Evolutionary conservation across 2,329 filamentous ascomycete species (phyloP), one percentile per base, ranked within the genome.

Genomic region (Botrytis cinerea): DNA sequence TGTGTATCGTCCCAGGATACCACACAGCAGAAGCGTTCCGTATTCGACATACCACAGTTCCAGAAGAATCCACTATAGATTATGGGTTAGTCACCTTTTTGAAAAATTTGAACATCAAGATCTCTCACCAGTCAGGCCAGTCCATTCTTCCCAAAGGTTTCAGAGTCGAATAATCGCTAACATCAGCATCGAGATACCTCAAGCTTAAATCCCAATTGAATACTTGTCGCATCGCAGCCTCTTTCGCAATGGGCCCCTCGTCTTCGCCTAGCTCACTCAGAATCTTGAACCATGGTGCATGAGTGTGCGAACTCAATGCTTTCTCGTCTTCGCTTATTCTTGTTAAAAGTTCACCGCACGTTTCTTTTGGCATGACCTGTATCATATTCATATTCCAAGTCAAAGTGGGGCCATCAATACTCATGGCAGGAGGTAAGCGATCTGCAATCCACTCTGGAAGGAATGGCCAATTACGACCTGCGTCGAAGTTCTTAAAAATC

Each of bases 271-370:
- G 43, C 57, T 10, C 43, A 46, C n/a, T 25, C 38, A 40, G 20
- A 32, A 69, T 40, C 20, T 69, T 57, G 45, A 51, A 51, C 14
- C 63, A 54, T 46, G 60, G 68, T n/a, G 70, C 60, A 40, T 71
- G 46, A 28, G 60, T n/a, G 25, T 57, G 60, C 8, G 32, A 48
- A 22, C 46, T 64, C 22, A 71, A 6, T 10, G n/a, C 32, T 40
- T 64, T 20, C 10, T 64, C 35, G 6, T 57, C 59, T 22, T n/a
- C 9, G 35, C 25, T 22, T 1, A 71, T 54, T 71, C 46, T 54
- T 63, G 3, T 43, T 16, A 57, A 51, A 10, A 71, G 22, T n/a
- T 38, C 59, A 54, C 46, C 59, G 54, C 28, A 48, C 12, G 70
- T 57, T 45, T 71, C 70, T 22, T 38, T 57, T 54, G 45, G 60